A percentile compares a stretch with the other conserved stretches of the same genome.
Conservation (phyloP, 2,329 filamentous ascomycete species). For the Hirsutella thompsonii region DNA sequence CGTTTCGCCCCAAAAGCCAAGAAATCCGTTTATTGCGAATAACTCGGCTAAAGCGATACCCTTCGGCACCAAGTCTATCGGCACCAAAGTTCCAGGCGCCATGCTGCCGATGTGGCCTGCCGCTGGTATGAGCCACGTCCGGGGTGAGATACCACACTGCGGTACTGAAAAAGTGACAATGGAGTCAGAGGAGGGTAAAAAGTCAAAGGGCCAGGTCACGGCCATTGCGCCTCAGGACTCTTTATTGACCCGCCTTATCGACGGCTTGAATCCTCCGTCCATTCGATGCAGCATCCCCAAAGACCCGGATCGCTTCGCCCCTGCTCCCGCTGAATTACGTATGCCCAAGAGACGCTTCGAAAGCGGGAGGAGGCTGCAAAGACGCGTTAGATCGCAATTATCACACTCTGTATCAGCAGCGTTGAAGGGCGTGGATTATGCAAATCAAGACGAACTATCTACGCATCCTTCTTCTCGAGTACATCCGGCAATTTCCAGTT, state of each 20-base stretch:
- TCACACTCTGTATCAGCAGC: conserved; percentile 12
- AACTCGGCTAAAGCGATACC: conserved; percentile 18
- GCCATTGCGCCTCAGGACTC: conserved; percentile 28
- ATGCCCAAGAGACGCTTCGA: conserved; percentile 44
- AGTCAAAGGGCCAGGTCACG: conserved; percentile 36
- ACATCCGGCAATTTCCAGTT: conserved; percentile 46
- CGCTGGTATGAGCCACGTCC: conserved; percentile 49
- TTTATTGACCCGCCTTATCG: conserved; percentile 21
- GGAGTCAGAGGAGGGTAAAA: conserved; percentile 18
- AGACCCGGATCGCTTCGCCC: conserved; percentile 25
- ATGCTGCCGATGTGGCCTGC: conserved; percentile 61
- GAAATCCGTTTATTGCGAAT: conserved; percentile 14
- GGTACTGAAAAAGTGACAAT: no score
- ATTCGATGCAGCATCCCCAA: conserved; percentile 15
- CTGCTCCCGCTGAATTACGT: conserved; percentile 35
- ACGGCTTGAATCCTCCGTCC: conserved; percentile 12
- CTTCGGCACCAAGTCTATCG: conserved; percentile 30
- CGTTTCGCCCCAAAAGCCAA: conserved; percentile 32
- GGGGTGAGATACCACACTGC: conserved; percentile 23
- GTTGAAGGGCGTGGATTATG: conserved; percentile 6
- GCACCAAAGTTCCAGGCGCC: conserved; percentile 51
- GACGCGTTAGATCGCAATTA: conserved; percentile 33
- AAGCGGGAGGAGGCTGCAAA: conserved; percentile 40
- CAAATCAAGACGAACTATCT: conserved; percentile 23
- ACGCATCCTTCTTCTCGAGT: conserved; percentile 8